Evolutionary conservation across 352 stramenopile genomes (phyloP).

Genomic region (Pythium sukuiense): DNA sequence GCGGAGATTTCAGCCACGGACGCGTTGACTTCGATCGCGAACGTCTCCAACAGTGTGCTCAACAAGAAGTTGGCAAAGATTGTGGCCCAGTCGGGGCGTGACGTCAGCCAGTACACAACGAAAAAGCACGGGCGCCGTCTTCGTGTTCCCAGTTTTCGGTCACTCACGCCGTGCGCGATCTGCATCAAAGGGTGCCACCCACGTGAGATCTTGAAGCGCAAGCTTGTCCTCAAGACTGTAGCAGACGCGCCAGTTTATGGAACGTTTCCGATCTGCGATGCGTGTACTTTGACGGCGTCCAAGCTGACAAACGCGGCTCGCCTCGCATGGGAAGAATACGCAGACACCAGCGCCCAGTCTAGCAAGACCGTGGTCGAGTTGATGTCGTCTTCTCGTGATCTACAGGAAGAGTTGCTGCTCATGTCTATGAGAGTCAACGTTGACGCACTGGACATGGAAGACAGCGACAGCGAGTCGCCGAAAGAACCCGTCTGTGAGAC

Average conservation of each 20-base stretch:
- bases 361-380: neutral
- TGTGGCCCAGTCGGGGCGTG: neutral
- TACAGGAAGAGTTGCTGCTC: neutral
- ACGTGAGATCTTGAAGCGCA: constrained; percentile 1
- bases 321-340: constrained; percentile 9
- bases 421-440: neutral
- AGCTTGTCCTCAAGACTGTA: neutral
- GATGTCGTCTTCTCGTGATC: neutral
- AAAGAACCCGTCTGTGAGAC: neutral
- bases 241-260: neutral
- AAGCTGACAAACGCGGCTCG: neutral
- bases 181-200: constrained; percentile 1
- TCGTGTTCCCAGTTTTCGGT: constrained; percentile 7
- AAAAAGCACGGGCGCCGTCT: neutral
- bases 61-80: constrained; percentile 20
- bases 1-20: constrained; percentile 5
- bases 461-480: neutral
- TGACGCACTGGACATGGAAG: neutral
- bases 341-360: neutral
- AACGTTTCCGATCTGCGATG: constrained; percentile 4
- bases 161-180: constrained; percentile 1
- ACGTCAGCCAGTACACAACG: neutral
- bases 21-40: constrained; percentile 5
- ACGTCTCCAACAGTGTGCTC: constrained; percentile 7
- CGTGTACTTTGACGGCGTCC: neutral